A percentile compares a stretch with the other conserved stretches of the same genome.
These are phyloP conservation scores for Jatropha podagrica DNA, from an alignment of 441 rosid genomes.

Conservation along the genomic window DNA sequence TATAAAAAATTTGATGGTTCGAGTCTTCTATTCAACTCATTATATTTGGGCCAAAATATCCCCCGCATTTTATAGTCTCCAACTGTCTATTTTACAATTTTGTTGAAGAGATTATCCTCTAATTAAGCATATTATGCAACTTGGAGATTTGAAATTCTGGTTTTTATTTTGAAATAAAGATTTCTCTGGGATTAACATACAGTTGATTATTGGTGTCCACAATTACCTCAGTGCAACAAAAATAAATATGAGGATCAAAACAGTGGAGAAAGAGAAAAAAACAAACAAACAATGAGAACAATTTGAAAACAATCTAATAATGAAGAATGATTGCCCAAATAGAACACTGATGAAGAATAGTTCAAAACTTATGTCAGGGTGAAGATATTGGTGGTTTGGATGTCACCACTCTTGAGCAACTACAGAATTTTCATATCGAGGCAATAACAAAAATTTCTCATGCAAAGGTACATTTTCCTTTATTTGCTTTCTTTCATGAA, in stretches of 20 bases:
- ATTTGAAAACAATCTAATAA: not conserved
- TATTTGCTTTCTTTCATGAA: slow-evolving; percentile 2
- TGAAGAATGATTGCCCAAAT: not conserved
- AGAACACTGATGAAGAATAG: not conserved
- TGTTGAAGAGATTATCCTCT: not conserved
- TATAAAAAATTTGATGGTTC: not conserved
- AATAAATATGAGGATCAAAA: not conserved
- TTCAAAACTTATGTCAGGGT: slow-evolving; percentile 39
- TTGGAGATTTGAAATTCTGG: not conserved
- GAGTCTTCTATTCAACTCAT: not conserved
- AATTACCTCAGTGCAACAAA: not conserved
- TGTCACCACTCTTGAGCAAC: slow-evolving; percentile 47
- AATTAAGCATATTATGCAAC: not conserved
- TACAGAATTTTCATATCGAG: slow-evolving; percentile 65
- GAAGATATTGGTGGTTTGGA: slow-evolving; percentile 53
- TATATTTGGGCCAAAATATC: not conserved
- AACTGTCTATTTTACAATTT: no score
- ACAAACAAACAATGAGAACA: not conserved
- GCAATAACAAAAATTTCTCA: slow-evolving; percentile 61
- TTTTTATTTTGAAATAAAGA: not conserved
- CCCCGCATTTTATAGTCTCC: not conserved
- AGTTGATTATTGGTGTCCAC: not conserved
- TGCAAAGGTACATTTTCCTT: slow-evolving; percentile 44
- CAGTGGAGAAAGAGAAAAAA: not conserved
- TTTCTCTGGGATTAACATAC: not conserved